Percentiles rank a stretch among this genome's conserved stretches.
Conservation (phyloP, 805 yeast species). For the Kluyveromyces siamensis region DNA sequence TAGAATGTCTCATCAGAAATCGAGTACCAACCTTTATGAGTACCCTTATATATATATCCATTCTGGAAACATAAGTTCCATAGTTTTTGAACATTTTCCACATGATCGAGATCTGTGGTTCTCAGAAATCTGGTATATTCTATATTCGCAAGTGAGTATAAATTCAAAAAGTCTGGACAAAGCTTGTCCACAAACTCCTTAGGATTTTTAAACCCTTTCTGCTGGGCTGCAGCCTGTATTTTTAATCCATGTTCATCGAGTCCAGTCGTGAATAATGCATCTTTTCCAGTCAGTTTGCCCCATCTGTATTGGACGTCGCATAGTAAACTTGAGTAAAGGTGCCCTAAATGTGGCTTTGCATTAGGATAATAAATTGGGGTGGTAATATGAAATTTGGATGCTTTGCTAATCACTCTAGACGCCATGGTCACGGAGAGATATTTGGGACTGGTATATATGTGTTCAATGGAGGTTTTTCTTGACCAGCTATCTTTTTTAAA, state of each 20-base stretch:
- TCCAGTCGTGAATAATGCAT: conserved; percentile 69
- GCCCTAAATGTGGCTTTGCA: conserved; percentile 92
- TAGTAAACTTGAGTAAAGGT: conserved; percentile 76
- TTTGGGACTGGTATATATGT: not conserved
- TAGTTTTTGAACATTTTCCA: conserved; percentile 49
- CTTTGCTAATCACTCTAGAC: not conserved
- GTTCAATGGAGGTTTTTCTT: not conserved
- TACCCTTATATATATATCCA: conserved; percentile 71
- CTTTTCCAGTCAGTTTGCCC: conserved; percentile 40
- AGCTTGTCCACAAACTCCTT: conserved; percentile 64
- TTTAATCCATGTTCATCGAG: conserved; percentile 97
- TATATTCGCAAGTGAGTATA: conserved; percentile 54
- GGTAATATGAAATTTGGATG: conserved; percentile 42
- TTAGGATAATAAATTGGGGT: conserved; percentile 96
- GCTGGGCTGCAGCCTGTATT: conserved; percentile 76
- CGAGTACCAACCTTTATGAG: conserved; percentile 92
- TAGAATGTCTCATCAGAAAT: conserved; percentile 91
- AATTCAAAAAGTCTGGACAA: conserved; percentile 49
- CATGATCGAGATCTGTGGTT: conserved; percentile 82
- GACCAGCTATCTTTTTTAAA: not conserved
- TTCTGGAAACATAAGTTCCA: conserved; percentile 57
- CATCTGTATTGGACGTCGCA: conserved; percentile 76
- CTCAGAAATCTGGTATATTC: conserved; percentile 71
- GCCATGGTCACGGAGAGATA: not conserved
- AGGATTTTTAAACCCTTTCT: conserved; percentile 40